phyloP scores from a whole-genome alignment of 23 red algal genomes.

The Gracilaria vermiculophylla region DNA sequence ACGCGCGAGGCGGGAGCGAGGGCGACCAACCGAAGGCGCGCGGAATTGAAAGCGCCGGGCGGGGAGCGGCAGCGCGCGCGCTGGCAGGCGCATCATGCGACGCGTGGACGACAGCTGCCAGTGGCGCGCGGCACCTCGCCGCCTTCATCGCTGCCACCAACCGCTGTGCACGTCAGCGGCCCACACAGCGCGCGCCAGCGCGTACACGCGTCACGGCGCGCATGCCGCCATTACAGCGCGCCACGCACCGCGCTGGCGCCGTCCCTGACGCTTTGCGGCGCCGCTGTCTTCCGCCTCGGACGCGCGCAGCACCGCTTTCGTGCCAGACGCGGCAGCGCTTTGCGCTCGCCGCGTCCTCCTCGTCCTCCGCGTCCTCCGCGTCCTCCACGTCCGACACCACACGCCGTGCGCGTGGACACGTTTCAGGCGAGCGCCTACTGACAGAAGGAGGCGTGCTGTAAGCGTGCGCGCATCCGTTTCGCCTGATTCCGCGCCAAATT shows the following conservation, averaged over 20 bases:
- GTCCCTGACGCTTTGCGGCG: neutral
- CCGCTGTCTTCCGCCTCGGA: no score
- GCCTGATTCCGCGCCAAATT: no score
- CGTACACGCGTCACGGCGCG: conserved; percentile 14
- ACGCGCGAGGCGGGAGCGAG: neutral
- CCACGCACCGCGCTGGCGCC: neutral
- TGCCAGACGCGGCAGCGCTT: no score
- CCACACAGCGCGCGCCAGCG: conserved; percentile 1
- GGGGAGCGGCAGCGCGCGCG: no score
- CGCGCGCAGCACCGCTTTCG: neutral
- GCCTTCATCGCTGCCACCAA: conserved; percentile 13
- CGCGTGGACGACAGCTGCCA: neutral
- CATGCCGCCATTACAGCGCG: neutral
- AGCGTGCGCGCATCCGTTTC: no score
- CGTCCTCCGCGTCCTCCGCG: no score
- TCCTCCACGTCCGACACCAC: neutral
- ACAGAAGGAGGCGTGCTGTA: no score
- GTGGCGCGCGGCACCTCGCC: neutral
- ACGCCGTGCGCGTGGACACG: neutral
- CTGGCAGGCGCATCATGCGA: neutral
- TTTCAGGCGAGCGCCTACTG: neutral
- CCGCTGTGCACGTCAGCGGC: neutral
- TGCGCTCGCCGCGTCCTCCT: no score
- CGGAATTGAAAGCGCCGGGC: neutral
- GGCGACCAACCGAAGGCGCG: neutral